These are phyloP conservation scores for Senna siamea DNA, from an alignment of 306 rosid genomes.

Conservation along the genomic window DNA sequence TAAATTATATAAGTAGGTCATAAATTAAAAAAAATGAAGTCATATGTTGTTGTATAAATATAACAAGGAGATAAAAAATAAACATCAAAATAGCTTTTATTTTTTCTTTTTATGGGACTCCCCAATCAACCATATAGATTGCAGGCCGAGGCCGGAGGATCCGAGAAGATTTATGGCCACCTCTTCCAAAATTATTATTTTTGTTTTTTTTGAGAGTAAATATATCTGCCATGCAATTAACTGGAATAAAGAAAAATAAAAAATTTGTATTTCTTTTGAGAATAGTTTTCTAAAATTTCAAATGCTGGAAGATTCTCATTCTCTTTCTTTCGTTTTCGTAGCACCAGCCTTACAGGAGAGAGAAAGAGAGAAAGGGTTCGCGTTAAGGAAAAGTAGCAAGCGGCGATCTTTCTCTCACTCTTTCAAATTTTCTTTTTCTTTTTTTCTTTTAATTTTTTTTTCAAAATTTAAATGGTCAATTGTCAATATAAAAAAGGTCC, in stretches of 20 bases:
- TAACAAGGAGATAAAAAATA: too few species aligned
- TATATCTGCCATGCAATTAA: too few species aligned
- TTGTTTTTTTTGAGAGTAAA: too few species aligned
- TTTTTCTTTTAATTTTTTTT: too few species aligned
- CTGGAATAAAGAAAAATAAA: neutral
- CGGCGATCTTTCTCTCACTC: constrained; percentile 27
- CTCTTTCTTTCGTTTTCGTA: constrained; percentile 40
- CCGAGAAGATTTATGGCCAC: constrained; percentile 27
- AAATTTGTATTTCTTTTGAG: neutral
- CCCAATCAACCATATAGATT: neutral
- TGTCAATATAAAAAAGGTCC: constrained; percentile 30
- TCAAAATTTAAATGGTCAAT: constrained; percentile 1
- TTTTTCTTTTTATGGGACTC: neutral
- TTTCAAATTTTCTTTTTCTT: constrained; percentile 5
- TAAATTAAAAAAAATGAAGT: too few species aligned
- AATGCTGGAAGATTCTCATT: constrained; percentile 28
- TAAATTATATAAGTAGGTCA: too few species aligned
- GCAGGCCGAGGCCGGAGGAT: constrained; percentile 48
- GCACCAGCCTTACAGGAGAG: constrained; percentile 30
- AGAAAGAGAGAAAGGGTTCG: constrained; percentile 24
- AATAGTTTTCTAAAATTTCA: neutral
- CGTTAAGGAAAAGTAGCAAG: constrained; percentile 41
- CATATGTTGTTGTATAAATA: too few species aligned
- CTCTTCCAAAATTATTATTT: neutral
- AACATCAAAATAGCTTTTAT: neutral